Evolutionary conservation across 352 stramenopile genomes (phyloP).

Genomic region (Aphanomyces astaci): DNA sequence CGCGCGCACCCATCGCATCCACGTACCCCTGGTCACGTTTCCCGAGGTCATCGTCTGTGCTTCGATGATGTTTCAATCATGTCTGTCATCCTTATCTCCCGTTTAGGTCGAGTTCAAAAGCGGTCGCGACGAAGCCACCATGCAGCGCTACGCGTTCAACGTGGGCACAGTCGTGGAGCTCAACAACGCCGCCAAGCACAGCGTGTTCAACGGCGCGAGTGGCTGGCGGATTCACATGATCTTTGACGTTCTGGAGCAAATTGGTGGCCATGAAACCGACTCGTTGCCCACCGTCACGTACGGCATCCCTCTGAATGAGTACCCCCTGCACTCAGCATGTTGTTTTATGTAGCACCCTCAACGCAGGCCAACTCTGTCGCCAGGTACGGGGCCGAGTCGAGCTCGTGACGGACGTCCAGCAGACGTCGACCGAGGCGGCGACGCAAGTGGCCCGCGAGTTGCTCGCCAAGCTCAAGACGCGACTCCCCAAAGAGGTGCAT

Average conservation of each 20-base stretch:
- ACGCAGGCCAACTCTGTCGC: conserved; percentile 37
- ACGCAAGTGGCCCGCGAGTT: conserved; percentile 29
- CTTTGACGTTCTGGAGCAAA: conserved; percentile 96
- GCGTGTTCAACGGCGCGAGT: conserved; percentile 88
- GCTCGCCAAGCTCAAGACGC: conserved; percentile 29
- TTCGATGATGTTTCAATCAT: too few species aligned
- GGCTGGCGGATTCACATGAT: conserved; percentile 96
- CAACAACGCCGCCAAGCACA: conserved; percentile 98
- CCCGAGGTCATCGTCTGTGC: too few species aligned
- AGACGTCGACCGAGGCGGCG: conserved; percentile 24
- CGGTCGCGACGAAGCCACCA: conserved; percentile 67
- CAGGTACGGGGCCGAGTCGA: conserved; percentile 50
- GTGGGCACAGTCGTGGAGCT: conserved; percentile 96
- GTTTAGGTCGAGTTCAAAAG: conserved; percentile 17
- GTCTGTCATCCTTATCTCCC: too few species aligned
- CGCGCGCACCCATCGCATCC: conserved; percentile 91
- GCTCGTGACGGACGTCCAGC: conserved; percentile 30
- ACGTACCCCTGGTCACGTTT: conserved; percentile 93
- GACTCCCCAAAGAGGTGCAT: not conserved
- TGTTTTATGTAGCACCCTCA: conserved; percentile 24
- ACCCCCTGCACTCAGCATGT: not conserved
- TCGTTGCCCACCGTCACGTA: not conserved
- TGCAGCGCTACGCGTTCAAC: conserved; percentile 87
- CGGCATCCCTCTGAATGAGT: not conserved
- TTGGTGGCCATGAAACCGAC: too few species aligned